Conservation (phyloP, 1,284 basidiomycete species). For the Trichosporon asahii region DNA sequence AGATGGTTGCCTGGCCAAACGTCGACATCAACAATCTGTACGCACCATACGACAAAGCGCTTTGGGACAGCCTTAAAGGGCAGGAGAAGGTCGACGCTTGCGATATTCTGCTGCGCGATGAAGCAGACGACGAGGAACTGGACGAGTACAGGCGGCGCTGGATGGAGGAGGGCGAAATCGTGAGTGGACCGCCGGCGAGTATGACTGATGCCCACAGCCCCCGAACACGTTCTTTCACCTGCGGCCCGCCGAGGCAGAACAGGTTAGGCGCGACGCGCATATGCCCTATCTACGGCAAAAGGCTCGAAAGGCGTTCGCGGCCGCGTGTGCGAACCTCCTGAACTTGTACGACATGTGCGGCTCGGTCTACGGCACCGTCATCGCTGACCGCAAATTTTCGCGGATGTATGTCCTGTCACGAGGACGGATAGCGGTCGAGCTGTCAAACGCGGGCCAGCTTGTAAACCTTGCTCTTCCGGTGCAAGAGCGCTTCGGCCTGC, state of each 20-base stretch:
- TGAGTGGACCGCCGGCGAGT: neutral
- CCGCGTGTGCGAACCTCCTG: neutral
- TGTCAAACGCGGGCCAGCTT: neutral
- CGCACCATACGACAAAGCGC: neutral
- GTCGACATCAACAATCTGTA: neutral
- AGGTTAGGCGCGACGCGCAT: neutral
- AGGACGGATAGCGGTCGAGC: neutral
- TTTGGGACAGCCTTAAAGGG: neutral
- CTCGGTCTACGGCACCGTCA: neutral
- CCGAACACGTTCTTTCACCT: neutral
- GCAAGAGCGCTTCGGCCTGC: neutral
- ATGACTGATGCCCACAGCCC: neutral
- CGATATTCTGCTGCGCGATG: neutral
- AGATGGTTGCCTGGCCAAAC: neutral
- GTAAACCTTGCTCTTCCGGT: neutral
- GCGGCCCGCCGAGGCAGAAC: neutral
- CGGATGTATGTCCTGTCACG: neutral
- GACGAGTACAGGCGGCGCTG: neutral
- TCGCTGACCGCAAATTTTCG: neutral
- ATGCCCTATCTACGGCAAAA: neutral
- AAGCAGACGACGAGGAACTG: neutral
- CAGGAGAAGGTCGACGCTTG: neutral
- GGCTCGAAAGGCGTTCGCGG: neutral
- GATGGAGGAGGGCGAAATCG: neutral
- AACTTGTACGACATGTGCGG: neutral